Conservation (phyloP, 495 filamentous ascomycete genomes). For the Hypoxylon crocopeplum region DNA sequence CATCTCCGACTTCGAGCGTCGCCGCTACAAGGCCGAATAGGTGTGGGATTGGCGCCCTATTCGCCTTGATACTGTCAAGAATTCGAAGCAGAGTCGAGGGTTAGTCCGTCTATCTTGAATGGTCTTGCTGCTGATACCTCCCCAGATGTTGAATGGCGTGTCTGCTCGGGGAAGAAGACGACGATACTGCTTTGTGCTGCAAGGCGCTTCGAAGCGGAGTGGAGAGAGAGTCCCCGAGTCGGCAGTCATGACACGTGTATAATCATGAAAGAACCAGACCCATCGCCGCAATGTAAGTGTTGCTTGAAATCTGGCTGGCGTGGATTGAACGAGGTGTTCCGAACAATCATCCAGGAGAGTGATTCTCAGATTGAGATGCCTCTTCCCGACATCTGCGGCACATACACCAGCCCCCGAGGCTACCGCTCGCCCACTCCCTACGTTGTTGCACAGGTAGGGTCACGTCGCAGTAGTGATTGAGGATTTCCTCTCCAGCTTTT, state of each 20-base stretch:
- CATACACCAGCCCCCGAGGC: constrained; percentile 83
- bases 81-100: not conserved
- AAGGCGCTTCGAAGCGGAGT: constrained; percentile 17
- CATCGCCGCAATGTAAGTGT: constrained; percentile 12
- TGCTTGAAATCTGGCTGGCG: constrained; percentile 1
- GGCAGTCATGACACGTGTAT: constrained; percentile 37
- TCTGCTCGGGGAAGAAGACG: not conserved
- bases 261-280: constrained; percentile 35
- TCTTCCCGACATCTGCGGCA: constrained; percentile 76
- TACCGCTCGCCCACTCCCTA: constrained; percentile 86
- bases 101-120: constrained; percentile 2
- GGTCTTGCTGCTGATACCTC: not conserved
- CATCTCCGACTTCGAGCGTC: constrained; percentile 11
- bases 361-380: constrained; percentile 38
- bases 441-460: constrained; percentile 75
- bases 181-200: constrained; percentile 1
- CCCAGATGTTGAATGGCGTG: not conserved
- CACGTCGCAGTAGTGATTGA: constrained; percentile 96
- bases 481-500: constrained; percentile 77
- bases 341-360: constrained; percentile 23
- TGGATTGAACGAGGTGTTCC: not conserved
- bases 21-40: constrained; percentile 3
- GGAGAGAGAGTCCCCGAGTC: constrained; percentile 11
- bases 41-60: not conserved
- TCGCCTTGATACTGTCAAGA: not conserved